Base-by-base conservation (phyloP, 345 rosid genomes). In the Hypericum perforatum region DNA sequence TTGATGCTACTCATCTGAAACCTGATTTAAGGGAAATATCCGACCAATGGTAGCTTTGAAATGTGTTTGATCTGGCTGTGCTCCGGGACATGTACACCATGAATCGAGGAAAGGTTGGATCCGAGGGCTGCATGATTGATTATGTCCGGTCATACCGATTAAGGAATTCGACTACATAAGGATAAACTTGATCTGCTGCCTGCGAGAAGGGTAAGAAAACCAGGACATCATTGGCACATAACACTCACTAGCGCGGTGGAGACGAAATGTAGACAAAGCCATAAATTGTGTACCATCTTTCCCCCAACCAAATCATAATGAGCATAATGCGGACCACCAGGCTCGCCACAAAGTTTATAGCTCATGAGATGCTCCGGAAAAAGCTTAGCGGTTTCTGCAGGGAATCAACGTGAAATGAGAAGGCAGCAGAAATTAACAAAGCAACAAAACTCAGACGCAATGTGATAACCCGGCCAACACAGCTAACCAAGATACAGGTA, bases 131-230 rank as follows among this genome's bases (percentile, higher is more conserved):
- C 16, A 45, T 5, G 7, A 45, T 15, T 11, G 54, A 52, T 68
- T 69, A 63, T 55, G 66, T 43, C 22, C 56, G 66, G 66, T 90
- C 97, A 47, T 79, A 56, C 39, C 45, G 52, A 70, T 69, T 56
- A 48, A 92, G 89, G 66, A 88, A 92, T 54, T 88, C 66, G 16
- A 85, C 55, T 71, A 85, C 77, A 61, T 77, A 81, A 15, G 98
- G 95, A 72, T 88, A 92, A 43, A 92, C 69, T 77, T 88, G 94
- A 72, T 88, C 83, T 83, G 75, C 77, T 0, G 95, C 98, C 98
- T 92, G 88, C 67, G 5, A 45, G 12, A n/a, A 7, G n/a, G 49
- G 65, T 41, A 54, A 44, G 15, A 41, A 50, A 36, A 39, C 14
- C 46, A 49, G 16, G n/a, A 38, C 15, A 39, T 11, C 11, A 51